Conservation (phyloP, 805 yeast species). For the Geotrichum ghanense region DNA sequence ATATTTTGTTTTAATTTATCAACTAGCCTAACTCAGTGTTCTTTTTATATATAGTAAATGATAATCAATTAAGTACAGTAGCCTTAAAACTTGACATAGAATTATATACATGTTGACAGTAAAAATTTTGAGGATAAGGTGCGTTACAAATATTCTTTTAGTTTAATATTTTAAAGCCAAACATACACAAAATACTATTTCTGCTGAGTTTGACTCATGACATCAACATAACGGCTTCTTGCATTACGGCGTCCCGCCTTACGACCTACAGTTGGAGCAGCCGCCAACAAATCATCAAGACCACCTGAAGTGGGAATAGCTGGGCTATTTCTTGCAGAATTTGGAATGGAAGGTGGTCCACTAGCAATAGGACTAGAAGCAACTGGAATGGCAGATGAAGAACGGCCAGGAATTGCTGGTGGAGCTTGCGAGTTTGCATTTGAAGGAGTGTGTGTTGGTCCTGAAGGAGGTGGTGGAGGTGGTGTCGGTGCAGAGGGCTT, state of each 20-base stretch:
- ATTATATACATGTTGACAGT: no score
- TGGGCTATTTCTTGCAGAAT: slow-evolving; percentile 9
- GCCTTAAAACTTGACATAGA: no score
- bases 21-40: no score
- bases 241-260: slow-evolving; percentile 43
- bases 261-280: slow-evolving; percentile 29
- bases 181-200: no score
- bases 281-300: slow-evolving; percentile 36
- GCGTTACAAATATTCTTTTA: no score
- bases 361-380: slow-evolving; percentile 8
- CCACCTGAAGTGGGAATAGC: slow-evolving; percentile 28
- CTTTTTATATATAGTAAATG: no score
- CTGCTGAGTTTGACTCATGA: slow-evolving; percentile 30
- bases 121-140: no score
- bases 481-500: slow-evolving; percentile 44
- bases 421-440: slow-evolving; percentile 3
- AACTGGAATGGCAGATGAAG: slow-evolving; percentile 18
- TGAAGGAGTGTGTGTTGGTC: slow-evolving; percentile 2
- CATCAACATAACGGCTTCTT: slow-evolving; percentile 53
- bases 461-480: slow-evolving; percentile 49
- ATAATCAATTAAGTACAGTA: no score
- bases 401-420: slow-evolving; percentile 7
- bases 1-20: no score
- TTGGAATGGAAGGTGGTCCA: slow-evolving; percentile 15
- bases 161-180: no score